Evolutionary conservation across 1,139 yeast species (phyloP), one percentile per base, ranked within the genome.

Genomic region (Debaryomyces robertsiae): DNA sequence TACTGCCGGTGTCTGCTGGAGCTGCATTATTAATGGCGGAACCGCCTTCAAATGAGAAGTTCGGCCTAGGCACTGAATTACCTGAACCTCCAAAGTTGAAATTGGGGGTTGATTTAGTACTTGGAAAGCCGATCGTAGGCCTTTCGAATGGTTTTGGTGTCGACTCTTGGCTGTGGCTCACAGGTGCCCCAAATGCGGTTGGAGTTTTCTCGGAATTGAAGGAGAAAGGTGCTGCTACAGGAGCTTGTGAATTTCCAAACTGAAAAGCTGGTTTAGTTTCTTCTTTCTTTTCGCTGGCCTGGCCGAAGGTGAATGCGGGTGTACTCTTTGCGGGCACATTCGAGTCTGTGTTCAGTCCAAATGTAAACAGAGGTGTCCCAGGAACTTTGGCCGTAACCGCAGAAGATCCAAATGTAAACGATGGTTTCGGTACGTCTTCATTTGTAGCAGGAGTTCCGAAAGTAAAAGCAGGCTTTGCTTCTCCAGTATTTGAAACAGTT

Each of bases 221-320:
- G n/a, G 36, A 28, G 25, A 45, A 38, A 19, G 44, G 38, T 19
- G 43, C 43, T 2, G 30, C 24, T 6, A 28, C 41, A 5, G 11
- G 2, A 30, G 37, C 27, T 36, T 42, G 22, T 32, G 27, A 1
- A 33, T 23, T 1, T 37, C 18, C 18, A 17, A 44, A 39, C 11
- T 46, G 52, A 36, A 50, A 47, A n/a, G 39, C 28, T 24, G 47
- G 44, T 10, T 44, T 11, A 10, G 48, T 39, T 22, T 44, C 45
- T 4, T 24, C 30, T 11, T 24, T 33, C 30, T 33, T 25, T 16
- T 32, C 30, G 32, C 9, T 22, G 15, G 23, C n/a, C n/a, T 45
- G 35, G 7, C 49, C 54, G 37, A 50, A 48, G 11, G 33, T 25
- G 25, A 48, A 47, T 6, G 46, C 25, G n/a, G 47, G 42, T 19